Conservation (phyloP, 2,329 filamentous ascomycete species). For the Pyrenophora tritici-repentis region DNA sequence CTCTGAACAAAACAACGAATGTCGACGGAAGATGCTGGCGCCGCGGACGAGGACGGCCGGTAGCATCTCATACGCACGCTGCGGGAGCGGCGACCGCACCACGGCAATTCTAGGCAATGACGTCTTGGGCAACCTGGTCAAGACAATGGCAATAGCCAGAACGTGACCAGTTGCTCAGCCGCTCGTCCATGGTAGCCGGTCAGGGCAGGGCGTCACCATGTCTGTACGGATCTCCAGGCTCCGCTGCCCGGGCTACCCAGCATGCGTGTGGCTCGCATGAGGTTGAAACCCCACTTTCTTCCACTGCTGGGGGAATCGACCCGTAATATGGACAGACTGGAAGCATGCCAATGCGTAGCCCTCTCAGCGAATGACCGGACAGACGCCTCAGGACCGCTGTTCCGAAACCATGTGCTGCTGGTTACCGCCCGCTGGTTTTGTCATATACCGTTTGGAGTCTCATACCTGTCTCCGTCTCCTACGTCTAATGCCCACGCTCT, state of each 20-base stretch:
- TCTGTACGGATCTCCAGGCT: slow-evolving; percentile 41
- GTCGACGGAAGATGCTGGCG: slow-evolving; percentile 13
- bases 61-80: background rate
- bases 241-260: slow-evolving; percentile 37
- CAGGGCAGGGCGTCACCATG: slow-evolving; percentile 20
- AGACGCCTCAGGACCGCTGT: slow-evolving; percentile 47
- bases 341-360: slow-evolving; percentile 36
- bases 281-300: slow-evolving; percentile 44
- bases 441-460: slow-evolving; percentile 50
- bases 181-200: slow-evolving; percentile 24
- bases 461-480: slow-evolving; percentile 43
- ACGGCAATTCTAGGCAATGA: slow-evolving; percentile 11
- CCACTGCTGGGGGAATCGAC: slow-evolving; percentile 34
- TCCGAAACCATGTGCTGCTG: slow-evolving; percentile 46
- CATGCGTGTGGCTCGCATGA: slow-evolving; percentile 37
- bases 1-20: slow-evolving; percentile 14
- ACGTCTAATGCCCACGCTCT: slow-evolving; percentile 46
- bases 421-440: slow-evolving; percentile 35
- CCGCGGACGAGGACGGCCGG: background rate
- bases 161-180: slow-evolving; percentile 26
- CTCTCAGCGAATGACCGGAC: slow-evolving; percentile 36
- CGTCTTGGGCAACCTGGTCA: slow-evolving; percentile 5
- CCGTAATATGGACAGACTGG: slow-evolving; percentile 33
- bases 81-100: background rate
- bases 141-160: slow-evolving; percentile 14